Conservation (phyloP, 192 early-diverging fungal genomes). For the Podila verticillata region DNA sequence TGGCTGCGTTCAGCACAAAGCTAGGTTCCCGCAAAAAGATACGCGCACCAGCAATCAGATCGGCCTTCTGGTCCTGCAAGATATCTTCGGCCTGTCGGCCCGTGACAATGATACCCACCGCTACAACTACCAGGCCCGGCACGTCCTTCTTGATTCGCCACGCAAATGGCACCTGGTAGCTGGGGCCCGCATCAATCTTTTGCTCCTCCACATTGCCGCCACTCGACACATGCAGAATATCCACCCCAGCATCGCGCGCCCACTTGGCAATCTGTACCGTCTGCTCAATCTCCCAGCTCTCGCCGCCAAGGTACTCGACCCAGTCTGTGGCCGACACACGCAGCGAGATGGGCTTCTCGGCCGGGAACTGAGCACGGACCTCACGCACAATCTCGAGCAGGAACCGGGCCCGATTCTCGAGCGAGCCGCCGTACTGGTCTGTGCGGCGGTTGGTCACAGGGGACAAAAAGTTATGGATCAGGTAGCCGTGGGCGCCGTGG, state of each 20-base stretch:
- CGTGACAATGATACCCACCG: conserved; percentile 80
- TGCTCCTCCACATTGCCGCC: conserved; percentile 75
- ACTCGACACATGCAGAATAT: conserved; percentile 85
- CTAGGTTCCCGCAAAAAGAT: conserved; percentile 74
- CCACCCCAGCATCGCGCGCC: conserved; percentile 79
- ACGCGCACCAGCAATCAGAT: conserved; percentile 80
- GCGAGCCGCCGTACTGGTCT: conserved; percentile 91
- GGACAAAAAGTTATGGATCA: conserved; percentile 84
- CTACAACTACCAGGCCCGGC: conserved; percentile 64
- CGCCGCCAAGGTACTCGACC: conserved; percentile 48
- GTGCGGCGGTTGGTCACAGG: conserved; percentile 86
- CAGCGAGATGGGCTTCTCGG: conserved; percentile 79
- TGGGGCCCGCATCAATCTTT: conserved; percentile 56
- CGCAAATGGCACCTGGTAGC: conserved; percentile 81
- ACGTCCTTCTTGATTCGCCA: conserved; percentile 68
- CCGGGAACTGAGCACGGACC: conserved; percentile 70
- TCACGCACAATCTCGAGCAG: conserved; percentile 67
- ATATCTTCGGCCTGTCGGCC: conserved; percentile 78
- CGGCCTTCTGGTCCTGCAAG: conserved; percentile 70
- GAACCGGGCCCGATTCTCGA: conserved; percentile 80
- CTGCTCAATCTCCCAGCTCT: conserved; percentile 79
- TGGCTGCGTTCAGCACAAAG: conserved; percentile 74
- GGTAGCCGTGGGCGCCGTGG: conserved; percentile 92
- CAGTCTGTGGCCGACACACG: conserved; percentile 85
- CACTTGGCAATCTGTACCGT: conserved; percentile 68